Evolutionary conservation across 2,329 filamentous ascomycete species (phyloP), one percentile per base, ranked within the genome.

Genomic region (Corniculantispora saksenae): DNA sequence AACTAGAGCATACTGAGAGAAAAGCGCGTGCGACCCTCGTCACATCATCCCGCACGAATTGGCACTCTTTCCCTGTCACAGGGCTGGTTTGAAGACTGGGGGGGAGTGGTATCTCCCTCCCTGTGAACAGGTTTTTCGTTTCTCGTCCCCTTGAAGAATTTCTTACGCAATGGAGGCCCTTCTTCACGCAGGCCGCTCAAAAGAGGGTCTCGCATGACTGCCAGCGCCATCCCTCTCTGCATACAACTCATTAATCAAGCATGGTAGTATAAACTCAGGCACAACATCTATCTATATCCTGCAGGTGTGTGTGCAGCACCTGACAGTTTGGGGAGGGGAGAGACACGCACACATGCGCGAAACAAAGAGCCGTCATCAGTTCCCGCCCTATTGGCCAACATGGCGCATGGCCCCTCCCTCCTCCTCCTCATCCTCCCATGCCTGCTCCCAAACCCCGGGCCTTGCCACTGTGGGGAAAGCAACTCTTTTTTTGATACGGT

Each of bases 31-130:
- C 38, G 32, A 32, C 35, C 35, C 35, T 47, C 6, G 9, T 47
- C 43, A 21, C 43, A 47, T 12, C n/a, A 17, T 19, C n/a, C 43
- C 7, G 32, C 32, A 21, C 15, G 21, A 4, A 5, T 3, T 48
- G 19, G 15, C 8, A 48, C 3, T 25, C 15, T 50, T 60, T 21
- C 45, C 29, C 40, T 51, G 57, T 60, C 57, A 60, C 57, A 60
- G 45, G 57, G 57, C 57, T 51, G 57, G 57, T 60, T 60, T 60
- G 45, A 51, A 23, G 45, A 40, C 54, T 25, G n/a, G 35, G 54
- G 38, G 35, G 21, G 35, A n/a, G n/a, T n/a, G n/a, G n/a, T n/a
- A n/a, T n/a, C n/a, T n/a, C n/a, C n/a, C n/a, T n/a, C n/a, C n/a
- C n/a, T n/a, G 38, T 43, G 17, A 43, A 13, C 38, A 19, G 38